Evolutionary conservation across 2,329 filamentous ascomycete genomes (phyloP).

Genomic region (Microcyclospora tardicrescens): DNA sequence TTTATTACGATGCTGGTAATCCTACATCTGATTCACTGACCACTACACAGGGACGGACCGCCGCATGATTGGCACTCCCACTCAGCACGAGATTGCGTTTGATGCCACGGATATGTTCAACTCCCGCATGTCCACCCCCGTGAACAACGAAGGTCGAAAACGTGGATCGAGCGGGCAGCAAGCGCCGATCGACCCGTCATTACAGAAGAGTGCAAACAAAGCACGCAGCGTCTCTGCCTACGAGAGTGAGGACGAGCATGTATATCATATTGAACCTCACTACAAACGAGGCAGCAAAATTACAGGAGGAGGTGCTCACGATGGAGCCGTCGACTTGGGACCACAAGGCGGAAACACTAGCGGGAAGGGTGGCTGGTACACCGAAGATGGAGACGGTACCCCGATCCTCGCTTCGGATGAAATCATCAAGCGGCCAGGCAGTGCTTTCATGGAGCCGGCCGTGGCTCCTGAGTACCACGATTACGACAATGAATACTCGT

Average conservation of each 20-base stretch:
- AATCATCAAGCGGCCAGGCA: conserved; percentile 57
- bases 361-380: conserved; percentile 36
- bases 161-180: conserved; percentile 24
- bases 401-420: conserved; percentile 88
- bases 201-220: conserved; percentile 29
- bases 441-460: conserved; percentile 62
- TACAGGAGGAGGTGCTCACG: conserved; percentile 38
- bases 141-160: conserved; percentile 8
- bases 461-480: conserved; percentile 56
- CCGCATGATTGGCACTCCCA: conserved; percentile 59
- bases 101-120: conserved; percentile 74
- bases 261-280: conserved; percentile 64
- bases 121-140: conserved; percentile 48
- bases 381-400: conserved; percentile 40
- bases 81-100: conserved; percentile 73
- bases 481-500: conserved; percentile 32
- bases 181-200: conserved; percentile 25
- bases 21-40: conserved; percentile 5
- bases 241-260: conserved; percentile 42
- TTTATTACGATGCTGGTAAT: not conserved
- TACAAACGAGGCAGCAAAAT: conserved; percentile 32
- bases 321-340: conserved; percentile 39
- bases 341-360: conserved; percentile 32
- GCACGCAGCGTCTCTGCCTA: conserved; percentile 21
- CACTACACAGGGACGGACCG: conserved; percentile 46